A percentile compares a stretch with the other conserved stretches of the same genome.
Evolutionary conservation across 805 yeast species (phyloP).

Genomic region (Zygosaccharomyces gambellarensis): DNA sequence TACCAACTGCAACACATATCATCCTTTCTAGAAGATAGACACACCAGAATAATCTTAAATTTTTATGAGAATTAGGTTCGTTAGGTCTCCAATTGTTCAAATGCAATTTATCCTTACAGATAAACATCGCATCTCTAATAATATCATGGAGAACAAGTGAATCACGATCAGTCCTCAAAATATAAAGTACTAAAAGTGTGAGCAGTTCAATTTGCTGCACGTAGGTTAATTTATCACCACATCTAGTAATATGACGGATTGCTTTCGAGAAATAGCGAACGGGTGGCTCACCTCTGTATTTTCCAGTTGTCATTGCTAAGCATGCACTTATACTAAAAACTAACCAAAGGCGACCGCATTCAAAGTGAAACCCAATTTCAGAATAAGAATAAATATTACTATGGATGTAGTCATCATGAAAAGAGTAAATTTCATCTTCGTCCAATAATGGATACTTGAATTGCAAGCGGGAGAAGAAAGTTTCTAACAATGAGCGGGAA

Average conservation of each 20-base stretch:
- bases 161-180: constrained; percentile 59
- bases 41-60: constrained; percentile 59
- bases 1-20: constrained; percentile 58
- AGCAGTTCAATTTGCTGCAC: constrained; percentile 50
- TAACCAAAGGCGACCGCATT: constrained; percentile 53
- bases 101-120: constrained; percentile 35
- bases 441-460: constrained; percentile 53
- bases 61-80: constrained; percentile 34
- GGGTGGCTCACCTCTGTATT: constrained; percentile 52
- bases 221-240: constrained; percentile 37
- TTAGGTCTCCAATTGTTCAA: constrained; percentile 27
- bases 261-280: constrained; percentile 56
- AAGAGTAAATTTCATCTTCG: constrained; percentile 47
- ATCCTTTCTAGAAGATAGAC: constrained; percentile 57
- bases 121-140: constrained; percentile 47
- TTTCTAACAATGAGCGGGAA: constrained; percentile 48
- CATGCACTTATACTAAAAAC: constrained; percentile 49
- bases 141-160: constrained; percentile 50
- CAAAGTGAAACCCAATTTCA: constrained; percentile 42
- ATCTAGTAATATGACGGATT: constrained; percentile 48
- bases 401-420: constrained; percentile 46
- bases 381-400: constrained; percentile 37
- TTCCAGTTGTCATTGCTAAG: constrained; percentile 51
- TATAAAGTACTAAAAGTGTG: constrained; percentile 48
- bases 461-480: constrained; percentile 52